Conservation (phyloP, 2,329 filamentous ascomycete species). For the Colletotrichum nymphaeae region DNA sequence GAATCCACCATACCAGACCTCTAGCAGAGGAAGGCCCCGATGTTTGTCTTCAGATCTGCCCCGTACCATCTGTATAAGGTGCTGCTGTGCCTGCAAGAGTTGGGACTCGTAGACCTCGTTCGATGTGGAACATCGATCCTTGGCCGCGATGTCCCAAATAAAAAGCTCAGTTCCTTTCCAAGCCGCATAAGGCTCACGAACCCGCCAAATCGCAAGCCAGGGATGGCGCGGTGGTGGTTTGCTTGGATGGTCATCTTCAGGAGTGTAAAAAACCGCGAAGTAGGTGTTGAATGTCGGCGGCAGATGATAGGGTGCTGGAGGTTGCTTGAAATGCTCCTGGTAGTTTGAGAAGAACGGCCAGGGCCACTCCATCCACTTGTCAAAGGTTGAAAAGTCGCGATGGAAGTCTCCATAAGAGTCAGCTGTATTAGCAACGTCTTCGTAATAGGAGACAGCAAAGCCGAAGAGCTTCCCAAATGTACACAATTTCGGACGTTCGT, state of each 20-base stretch:
- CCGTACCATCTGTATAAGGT: slow-evolving; percentile 52
- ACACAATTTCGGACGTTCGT: background rate
- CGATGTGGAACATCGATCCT: slow-evolving; percentile 38
- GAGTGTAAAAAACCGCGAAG: slow-evolving; percentile 62
- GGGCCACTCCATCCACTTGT: slow-evolving; percentile 48
- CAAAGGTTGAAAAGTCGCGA: slow-evolving; percentile 44
- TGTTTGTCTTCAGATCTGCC: slow-evolving; percentile 45
- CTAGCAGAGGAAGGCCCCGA: slow-evolving; percentile 46
- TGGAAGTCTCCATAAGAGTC: slow-evolving; percentile 44
- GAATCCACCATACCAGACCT: slow-evolving; percentile 59
- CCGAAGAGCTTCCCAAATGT: slow-evolving; percentile 46
- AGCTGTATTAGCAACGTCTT: slow-evolving; percentile 48
- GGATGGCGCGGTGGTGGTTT: slow-evolving; percentile 51
- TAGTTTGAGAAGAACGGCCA: slow-evolving; percentile 38
- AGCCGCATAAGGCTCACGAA: slow-evolving; percentile 50
- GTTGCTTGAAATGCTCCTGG: background rate
- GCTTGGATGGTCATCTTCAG: slow-evolving; percentile 32
- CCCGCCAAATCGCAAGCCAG: slow-evolving; percentile 63
- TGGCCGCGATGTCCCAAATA: slow-evolving; percentile 62
- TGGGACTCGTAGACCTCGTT: slow-evolving; percentile 43
- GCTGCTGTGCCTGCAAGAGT: slow-evolving; percentile 58
- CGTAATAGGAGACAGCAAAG: slow-evolving; percentile 55
- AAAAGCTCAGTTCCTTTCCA: slow-evolving; percentile 58
- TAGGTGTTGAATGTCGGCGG: slow-evolving; percentile 47
- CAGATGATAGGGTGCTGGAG: background rate